phyloP scores from a whole-genome alignment of 2,329 filamentous ascomycete genomes.

The Colletotrichum sp. region DNA sequence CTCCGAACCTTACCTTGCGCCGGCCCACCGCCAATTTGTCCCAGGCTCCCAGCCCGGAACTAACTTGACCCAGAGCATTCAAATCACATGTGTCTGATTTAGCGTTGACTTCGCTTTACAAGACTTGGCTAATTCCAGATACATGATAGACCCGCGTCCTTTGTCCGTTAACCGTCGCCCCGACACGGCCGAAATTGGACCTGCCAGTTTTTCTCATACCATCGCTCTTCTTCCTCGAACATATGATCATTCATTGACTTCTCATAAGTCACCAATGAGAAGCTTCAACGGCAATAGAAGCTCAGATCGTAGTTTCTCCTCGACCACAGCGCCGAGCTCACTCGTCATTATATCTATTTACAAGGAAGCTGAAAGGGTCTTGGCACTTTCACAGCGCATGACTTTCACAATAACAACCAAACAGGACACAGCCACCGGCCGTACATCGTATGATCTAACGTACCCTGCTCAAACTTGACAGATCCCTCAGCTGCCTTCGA shows the following conservation, averaged over 20 bases:
- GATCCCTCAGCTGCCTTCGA: accelerated
- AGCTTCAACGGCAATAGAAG: neutral
- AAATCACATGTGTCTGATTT: neutral
- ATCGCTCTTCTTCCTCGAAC: no score
- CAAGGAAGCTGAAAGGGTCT: neutral
- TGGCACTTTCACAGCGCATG: neutral
- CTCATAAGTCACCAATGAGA: neutral
- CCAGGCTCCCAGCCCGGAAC: neutral
- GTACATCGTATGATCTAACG: neutral
- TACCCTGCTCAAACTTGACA: neutral
- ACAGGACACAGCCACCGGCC: neutral
- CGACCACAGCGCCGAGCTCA: neutral
- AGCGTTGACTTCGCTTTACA: neutral
- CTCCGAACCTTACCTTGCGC: neutral
- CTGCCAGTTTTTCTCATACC: no score
- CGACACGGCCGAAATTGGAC: neutral
- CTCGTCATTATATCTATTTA: neutral
- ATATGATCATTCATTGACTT: neutral
- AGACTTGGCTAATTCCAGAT: neutral
- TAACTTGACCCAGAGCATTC: neutral
- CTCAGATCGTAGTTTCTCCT: neutral
- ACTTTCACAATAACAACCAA: neutral
- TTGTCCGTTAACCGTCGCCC: neutral
- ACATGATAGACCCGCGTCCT: neutral
- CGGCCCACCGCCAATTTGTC: neutral